Evolutionary conservation across 2,329 filamentous ascomycete genomes (phyloP), one percentile per base, ranked within the genome.

Genomic region (Penicillium sp.): DNA sequence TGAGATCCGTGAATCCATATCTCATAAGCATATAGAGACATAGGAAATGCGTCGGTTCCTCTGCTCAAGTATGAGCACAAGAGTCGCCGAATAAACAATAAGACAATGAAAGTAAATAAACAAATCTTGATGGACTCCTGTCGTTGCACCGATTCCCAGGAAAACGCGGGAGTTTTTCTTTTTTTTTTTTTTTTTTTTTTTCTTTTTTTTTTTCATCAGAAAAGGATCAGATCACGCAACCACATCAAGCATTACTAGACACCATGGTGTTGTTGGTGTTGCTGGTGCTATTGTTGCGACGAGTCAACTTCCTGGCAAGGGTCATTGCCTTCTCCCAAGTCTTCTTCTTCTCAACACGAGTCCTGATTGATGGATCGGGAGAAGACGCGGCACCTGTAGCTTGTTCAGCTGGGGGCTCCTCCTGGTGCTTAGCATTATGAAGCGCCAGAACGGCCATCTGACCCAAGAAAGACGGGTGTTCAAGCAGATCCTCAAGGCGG

Each of bases 401-500:
- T 24, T 59, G 53, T 10, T 63, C 59, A 1, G 33, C 19, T 10
- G 57, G 53, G 1, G 50, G 29, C 9, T 66, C 61, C 5, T 64
- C 56, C 19, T 64, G 58, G n/a, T 65, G 58, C 49, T 65, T 67
- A n/a, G 63, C 48, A 27, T 68, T 70, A 47, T 69, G 63, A 55
- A 68, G 48, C 1, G 68, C 67, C 49, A 76, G 55, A 31, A 74
- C 71, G 11, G 70, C 73, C 69, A 77, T 72, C 53, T 77, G 74
- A 1, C 73, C 74, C 10, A 77, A 62, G 69, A 78, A 75, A 2
- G 74, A 75, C 1, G 75, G 72, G 14, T 75, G 71, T 27, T 73
- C 71, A 13, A 77, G 72, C 14, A 78, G 65, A 52, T 77, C 74
- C 45, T 78, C 75, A 0, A 78, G 62, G 3, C 68, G 67, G 3